These are phyloP conservation scores for Stagonosporopsis cucurbitacearum DNA, from an alignment of 2,329 filamentous ascomycete species.

Conservation along the genomic window DNA sequence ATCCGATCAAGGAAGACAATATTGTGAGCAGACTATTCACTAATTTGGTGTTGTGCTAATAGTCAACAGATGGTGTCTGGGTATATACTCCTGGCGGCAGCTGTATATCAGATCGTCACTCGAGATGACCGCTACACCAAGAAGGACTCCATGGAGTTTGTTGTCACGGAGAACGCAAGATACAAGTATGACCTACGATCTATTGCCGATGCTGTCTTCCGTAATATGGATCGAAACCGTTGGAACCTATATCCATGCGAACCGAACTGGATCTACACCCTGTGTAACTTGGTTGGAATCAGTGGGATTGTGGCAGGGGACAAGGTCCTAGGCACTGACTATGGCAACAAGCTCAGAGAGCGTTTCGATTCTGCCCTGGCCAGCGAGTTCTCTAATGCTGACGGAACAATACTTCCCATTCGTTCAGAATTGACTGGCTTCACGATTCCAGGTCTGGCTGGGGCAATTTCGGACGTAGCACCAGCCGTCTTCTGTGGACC, in stretches of 20 bases:
- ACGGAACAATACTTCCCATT: constrained; percentile 27
- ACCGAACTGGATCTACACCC: constrained; percentile 29
- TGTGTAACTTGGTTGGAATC: constrained; percentile 26
- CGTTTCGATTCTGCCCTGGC: constrained; percentile 20
- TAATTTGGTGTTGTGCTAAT: neutral
- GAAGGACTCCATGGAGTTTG: constrained; percentile 19
- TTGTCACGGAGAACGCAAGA: constrained; percentile 16
- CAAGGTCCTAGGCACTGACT: constrained; percentile 16
- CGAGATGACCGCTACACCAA: constrained; percentile 21
- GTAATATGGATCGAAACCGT: constrained; percentile 18
- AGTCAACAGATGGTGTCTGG: constrained; percentile 23
- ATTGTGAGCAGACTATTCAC: constrained; percentile 2
- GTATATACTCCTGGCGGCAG: constrained; percentile 18
- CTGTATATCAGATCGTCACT: constrained; percentile 20
- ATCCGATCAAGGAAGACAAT: constrained; percentile 22
- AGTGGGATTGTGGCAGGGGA: constrained; percentile 18
- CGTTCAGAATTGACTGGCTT: constrained; percentile 28
- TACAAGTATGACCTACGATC: constrained; percentile 22
- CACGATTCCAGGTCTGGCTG: constrained; percentile 25
- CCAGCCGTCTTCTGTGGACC: constrained; percentile 15
- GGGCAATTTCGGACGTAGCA: constrained; percentile 20
- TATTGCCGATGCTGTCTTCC: constrained; percentile 21
- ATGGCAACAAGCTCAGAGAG: constrained; percentile 8
- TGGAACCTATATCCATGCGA: constrained; percentile 29
- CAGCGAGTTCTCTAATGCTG: constrained; percentile 24